phyloP scores from a whole-genome alignment of 176 grass and related monocot species.

The Tillandsia fasciculata region DNA sequence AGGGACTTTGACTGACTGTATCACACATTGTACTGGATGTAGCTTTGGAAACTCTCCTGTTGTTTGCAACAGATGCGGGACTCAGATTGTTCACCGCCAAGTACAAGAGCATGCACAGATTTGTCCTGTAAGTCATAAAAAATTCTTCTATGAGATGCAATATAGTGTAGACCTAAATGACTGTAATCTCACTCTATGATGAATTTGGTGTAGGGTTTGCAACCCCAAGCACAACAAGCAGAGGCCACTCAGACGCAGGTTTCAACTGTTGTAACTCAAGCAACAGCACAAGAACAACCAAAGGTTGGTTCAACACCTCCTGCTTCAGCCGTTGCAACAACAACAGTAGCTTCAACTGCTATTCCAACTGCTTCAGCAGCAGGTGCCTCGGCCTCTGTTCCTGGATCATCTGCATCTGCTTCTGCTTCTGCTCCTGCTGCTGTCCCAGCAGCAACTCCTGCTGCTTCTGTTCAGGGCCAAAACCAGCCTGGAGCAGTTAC shows the following conservation, averaged over 20 bases:
- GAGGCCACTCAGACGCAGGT: constrained; percentile 33
- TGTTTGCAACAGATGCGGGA: constrained; percentile 82
- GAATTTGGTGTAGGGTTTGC: constrained; percentile 38
- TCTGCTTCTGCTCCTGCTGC: constrained; percentile 19
- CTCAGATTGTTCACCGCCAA: constrained; percentile 90
- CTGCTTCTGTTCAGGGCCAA: constrained; percentile 29
- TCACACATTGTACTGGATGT: constrained; percentile 56
- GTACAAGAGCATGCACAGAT: constrained; percentile 95
- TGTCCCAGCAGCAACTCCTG: constrained; percentile 22
- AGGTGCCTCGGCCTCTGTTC: neutral
- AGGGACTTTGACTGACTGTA: constrained; percentile 68
- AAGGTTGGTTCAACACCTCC: constrained; percentile 22
- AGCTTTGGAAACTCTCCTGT: constrained; percentile 84
- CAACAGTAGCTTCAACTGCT: constrained; percentile 10
- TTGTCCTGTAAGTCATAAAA: constrained; percentile 57
- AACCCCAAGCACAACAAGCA: constrained; percentile 52
- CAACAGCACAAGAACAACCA: constrained; percentile 35
- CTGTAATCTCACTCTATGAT: neutral
- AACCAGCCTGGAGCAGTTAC: constrained; percentile 8
- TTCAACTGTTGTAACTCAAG: constrained; percentile 22
- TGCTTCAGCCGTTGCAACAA: constrained; percentile 10
- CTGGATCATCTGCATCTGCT: constrained; percentile 11
- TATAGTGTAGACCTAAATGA: neutral
- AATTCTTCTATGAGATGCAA: neutral
- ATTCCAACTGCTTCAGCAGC: constrained; percentile 18